Base-by-base conservation (phyloP, 768 basidiomycete species). In the Ramaria sp. region DNA sequence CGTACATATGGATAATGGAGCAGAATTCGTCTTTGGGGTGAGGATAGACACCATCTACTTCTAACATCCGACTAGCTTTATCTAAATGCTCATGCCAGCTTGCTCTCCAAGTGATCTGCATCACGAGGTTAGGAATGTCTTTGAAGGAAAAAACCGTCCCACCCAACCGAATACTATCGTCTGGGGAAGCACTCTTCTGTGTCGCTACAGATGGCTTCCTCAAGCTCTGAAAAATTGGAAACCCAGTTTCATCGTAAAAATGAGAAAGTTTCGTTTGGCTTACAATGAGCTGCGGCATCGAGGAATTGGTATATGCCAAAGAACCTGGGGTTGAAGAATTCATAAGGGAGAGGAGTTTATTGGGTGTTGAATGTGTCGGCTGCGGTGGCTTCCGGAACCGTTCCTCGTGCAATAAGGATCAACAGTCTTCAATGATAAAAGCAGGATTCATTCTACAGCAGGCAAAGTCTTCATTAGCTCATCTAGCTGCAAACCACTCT, bases 81-180 rank as follows among this genome's bases (percentile, higher is more conserved):
- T 25, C 68, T 48, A 55, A 7, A 38, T 48, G 16, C 32, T 39
- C n/a, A 38, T 13, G 8, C 42, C 44, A 60, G 60, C 48, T 62
- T 34, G 58, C 62, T 10, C 57, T 63, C 10, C 56, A 61, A 45
- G 61, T 64, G 24, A 65, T 68, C 50, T 57, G 59, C 13, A 50
- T 60, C 20, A 62, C 64, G 37, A 64, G 65, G 2, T 69, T 68
- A 34, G 67, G 65, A 1, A 59, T 64, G 24, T 51, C 56, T 10
- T 55, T 66, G 16, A 39, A 48, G n/a, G n/a, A n/a, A 4, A 39
- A 39, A 5, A 39, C 38, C 4, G 18, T 39, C 13, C 38, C 38
- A 6, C 38, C 18, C 18, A 18, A 18, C 38, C 38, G 16, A 4
- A 39, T 5, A 15, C 13, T 39, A 15, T 39, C 38, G 16, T 39